Conservation (phyloP, 257 asterid species). For the Nicotiana undulata region DNA sequence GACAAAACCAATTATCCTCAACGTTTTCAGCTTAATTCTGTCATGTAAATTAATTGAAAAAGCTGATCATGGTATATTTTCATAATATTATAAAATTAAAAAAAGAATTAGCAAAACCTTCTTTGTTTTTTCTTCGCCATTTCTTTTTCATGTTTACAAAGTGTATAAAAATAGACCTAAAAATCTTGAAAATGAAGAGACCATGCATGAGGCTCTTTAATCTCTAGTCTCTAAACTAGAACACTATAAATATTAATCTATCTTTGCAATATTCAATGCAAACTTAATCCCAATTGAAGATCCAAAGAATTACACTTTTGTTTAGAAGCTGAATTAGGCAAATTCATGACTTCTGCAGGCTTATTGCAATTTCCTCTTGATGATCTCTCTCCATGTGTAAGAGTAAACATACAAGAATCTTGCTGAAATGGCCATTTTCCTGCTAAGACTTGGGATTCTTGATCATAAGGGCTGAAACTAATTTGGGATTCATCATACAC, state of each 20-base stretch:
- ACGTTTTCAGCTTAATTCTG: not conserved
- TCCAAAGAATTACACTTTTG: slow-evolving; percentile 42
- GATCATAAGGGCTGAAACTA: slow-evolving; percentile 33
- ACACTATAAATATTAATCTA: slow-evolving; percentile 1
- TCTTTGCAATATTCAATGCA: slow-evolving; percentile 25
- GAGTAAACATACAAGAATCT: slow-evolving; percentile 29
- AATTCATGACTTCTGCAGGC: slow-evolving; percentile 8
- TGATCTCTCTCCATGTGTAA: slow-evolving; percentile 26
- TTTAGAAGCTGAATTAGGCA: slow-evolving; percentile 24
- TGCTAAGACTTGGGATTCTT: slow-evolving; percentile 1
- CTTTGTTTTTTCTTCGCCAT: not conserved
- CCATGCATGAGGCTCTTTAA: not conserved
- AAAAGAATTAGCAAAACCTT: too few relatives aligned
- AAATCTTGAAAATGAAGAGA: not conserved
- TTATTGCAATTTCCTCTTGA: slow-evolving; percentile 16
- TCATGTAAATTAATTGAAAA: not conserved
- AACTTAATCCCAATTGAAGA: slow-evolving; percentile 72
- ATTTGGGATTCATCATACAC: slow-evolving; percentile 54
- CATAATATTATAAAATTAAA: not conserved
- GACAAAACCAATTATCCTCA: not conserved
- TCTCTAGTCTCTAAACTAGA: not conserved
- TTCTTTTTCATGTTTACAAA: not conserved
- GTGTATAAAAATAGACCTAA: not conserved
- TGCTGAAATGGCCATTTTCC: slow-evolving; percentile 19
- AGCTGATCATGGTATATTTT: not conserved